These are phyloP conservation scores for Phytophthora sojae DNA, from an alignment of 352 stramenopile species.

Conservation along the genomic window DNA sequence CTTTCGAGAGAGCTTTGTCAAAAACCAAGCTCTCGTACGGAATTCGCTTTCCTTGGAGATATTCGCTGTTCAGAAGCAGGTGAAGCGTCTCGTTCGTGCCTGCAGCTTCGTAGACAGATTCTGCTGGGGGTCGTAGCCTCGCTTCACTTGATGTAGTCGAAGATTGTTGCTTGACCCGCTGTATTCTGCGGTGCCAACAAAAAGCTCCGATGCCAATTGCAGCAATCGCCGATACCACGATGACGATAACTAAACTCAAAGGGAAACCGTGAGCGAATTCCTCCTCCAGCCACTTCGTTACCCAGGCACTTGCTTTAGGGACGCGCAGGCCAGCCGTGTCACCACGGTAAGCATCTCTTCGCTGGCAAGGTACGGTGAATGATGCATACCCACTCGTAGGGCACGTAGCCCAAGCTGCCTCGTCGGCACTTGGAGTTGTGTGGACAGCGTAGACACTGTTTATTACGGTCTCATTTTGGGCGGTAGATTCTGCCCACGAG, in stretches of 20 bases:
- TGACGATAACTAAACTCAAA: no score
- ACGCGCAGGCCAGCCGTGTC: constrained; percentile 16
- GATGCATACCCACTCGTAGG: constrained; percentile 21
- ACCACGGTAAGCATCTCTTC: constrained; percentile 12
- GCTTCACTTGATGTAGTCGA: no score
- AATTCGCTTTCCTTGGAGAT: constrained; percentile 36
- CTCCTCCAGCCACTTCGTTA: constrained; percentile 27
- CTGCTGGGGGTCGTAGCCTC: neutral
- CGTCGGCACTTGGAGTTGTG: constrained; percentile 17
- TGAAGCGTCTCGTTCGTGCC: constrained; percentile 29
- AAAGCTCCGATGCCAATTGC: no score
- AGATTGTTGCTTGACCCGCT: no score
- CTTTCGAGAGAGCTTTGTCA: constrained; percentile 31
- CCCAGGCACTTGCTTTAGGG: constrained; percentile 14
- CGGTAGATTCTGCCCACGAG: constrained; percentile 29
- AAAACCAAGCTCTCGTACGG: constrained; percentile 26
- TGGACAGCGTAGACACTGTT: constrained; percentile 33
- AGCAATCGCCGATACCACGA: no score
- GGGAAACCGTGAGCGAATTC: constrained; percentile 18
- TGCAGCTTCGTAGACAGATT: constrained; percentile 16
- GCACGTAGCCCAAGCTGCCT: constrained; percentile 27
- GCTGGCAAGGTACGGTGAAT: constrained; percentile 33
- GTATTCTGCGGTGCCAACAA: no score
- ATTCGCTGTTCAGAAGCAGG: constrained; percentile 22
- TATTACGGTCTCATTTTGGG: neutral